Evolutionary conservation across 2,329 filamentous ascomycete species (phyloP), one percentile per base, ranked within the genome.

Genomic region (Westerdykella sp.): DNA sequence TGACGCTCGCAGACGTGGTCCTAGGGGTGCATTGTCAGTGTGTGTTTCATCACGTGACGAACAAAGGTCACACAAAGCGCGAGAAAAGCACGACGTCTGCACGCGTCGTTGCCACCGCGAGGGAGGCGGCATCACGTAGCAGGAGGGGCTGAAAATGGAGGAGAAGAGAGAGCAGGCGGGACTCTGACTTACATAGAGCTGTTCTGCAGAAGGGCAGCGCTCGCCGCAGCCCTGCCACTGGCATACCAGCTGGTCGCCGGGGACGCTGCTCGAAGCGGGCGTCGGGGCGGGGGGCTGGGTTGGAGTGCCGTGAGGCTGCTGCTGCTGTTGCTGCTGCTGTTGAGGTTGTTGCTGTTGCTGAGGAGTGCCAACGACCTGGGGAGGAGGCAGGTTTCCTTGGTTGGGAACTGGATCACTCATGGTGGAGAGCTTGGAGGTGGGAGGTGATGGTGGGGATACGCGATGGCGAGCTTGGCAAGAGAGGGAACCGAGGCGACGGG

Each of bases 1-100:
- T 98, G 93, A 63, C 89, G 87, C 68, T 97, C 93, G 71, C 93
- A 97, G 56, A 98, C 90, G 70, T 98, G 93, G 61, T 97, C 91
- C 90, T 97, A 59, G 49, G 37, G 11, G 25, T 21, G 25, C 25
- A 28, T 28, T 12, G 25, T 28, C 9, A 28, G 25, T 10, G 25
- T 15, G 21, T 16, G 18, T 48, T 48, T 39, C 40, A 39, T 48
- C 43, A 46, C 41, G 47, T 43, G 46, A 40, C 34, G 18, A 6
- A 21, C 6, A 4, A 4, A 31, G 18, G 15, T 14, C 18, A 34
- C 18, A 35, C 21, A 44, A 30, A 16, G 37, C 15, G n/a, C 14
- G 31, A 7, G 15, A 30, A 40, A 16, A 13, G n/a, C 22, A 28
- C 25, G 23, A 28, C 11, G 37, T 35, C 22, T 45, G 21, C 7